Evolutionary conservation across 2,329 filamentous ascomycete genomes (phyloP), one percentile per base, ranked within the genome.

Genomic region (Exophiala calicioides): DNA sequence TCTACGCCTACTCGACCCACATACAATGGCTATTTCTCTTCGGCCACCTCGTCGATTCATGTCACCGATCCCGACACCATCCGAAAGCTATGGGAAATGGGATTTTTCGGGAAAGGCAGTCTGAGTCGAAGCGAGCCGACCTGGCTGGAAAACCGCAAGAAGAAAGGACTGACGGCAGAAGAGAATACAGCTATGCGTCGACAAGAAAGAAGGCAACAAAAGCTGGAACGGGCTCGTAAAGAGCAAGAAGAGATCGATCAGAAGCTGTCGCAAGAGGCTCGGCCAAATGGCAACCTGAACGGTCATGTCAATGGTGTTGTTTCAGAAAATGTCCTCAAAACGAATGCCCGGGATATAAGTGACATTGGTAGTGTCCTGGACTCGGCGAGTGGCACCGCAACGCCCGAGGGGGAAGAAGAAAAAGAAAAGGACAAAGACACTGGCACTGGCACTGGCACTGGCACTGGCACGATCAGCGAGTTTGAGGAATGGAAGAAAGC

Each of bases 91-190:
- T 98, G 94, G 93, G 88, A 95, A 68, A 88, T 94, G 71, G 93
- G 93, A 4, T 98, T 98, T 69, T 98, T 91, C 68, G 94, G 94
- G 36, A 96, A 96, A 68, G 93, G 93, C 33, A 91, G 76, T 59
- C 73, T 97, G 48, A 96, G 90, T 71, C 82, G 94, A 60, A 96
- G 90, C 74, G 91, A 98, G 66, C 91, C 91, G 3, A 93, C 84
- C 58, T 98, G 93, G 93, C 68, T 95, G 39, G 86, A 87, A 55
- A 78, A 86, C 53, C 89, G 95, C 67, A 85, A 88, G 66, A 82
- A 85, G 20, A 79, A 85, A 39, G 77, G 77, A 49, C 86, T 86
- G 8, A 93, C 93, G 32, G 90, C 86, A 58, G 91, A 96, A 69
- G 84, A 94, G 52, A 74, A 82, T 42, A 98, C 91, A 2, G 77